A percentile compares a stretch with the other conserved stretches of the same genome.
These are phyloP conservation scores for Aplosporella prunicola DNA, from an alignment of 2,329 filamentous ascomycete species.

Conservation along the genomic window DNA sequence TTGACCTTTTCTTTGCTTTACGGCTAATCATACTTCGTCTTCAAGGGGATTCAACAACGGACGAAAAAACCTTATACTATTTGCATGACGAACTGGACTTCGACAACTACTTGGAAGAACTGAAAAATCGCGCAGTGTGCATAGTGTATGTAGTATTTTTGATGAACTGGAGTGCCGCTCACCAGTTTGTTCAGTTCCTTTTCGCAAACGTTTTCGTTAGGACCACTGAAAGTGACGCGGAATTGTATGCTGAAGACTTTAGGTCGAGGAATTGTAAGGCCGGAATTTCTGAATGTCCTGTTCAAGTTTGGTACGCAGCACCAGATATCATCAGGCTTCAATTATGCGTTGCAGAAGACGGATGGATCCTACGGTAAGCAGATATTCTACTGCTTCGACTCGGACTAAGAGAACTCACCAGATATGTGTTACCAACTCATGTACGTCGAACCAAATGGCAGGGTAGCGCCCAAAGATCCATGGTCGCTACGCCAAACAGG, in stretches of 20 bases:
- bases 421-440: constrained; percentile 11
- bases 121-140: too few relatives aligned
- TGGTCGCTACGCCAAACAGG: constrained; percentile 14
- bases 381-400: not conserved
- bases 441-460: constrained; percentile 13
- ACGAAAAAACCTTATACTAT: too few relatives aligned
- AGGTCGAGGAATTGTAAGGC: not conserved
- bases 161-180: too few relatives aligned
- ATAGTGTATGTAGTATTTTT: too few relatives aligned
- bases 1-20: too few relatives aligned
- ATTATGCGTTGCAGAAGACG: not conserved
- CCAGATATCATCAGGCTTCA: constrained; percentile 11
- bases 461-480: constrained; percentile 4
- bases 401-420: not conserved
- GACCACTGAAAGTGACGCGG: not conserved
- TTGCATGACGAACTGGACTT: too few relatives aligned
- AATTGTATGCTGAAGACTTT: not conserved
- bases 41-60: too few relatives aligned
- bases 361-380: constrained; percentile 12
- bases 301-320: constrained; percentile 12
- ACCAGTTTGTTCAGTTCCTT: too few relatives aligned
- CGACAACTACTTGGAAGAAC: too few relatives aligned
- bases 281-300: constrained; percentile 11
- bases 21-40: too few relatives aligned
- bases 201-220: too few relatives aligned